phyloP scores from a whole-genome alignment of 257 asterid genomes.

The Cynanchum wilfordii region DNA sequence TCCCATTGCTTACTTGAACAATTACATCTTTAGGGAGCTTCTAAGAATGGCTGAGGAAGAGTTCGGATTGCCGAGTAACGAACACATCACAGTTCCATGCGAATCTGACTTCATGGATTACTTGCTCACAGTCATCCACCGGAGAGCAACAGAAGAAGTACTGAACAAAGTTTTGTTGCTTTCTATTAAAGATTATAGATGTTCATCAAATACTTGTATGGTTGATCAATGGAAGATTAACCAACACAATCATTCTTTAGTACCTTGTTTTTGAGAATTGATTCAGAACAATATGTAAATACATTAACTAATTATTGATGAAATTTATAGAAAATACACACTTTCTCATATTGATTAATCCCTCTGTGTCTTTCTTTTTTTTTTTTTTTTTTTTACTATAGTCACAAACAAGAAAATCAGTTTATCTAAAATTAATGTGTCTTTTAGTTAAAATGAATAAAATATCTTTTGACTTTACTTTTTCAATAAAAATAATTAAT shows the following conservation, averaged over 20 bases:
- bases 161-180: conserved; percentile 7
- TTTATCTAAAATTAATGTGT: too few relatives aligned
- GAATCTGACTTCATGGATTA: conserved; percentile 27
- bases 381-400: too few relatives aligned
- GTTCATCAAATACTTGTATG: background rate
- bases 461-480: too few relatives aligned
- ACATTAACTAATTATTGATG: too few relatives aligned
- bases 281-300: background rate
- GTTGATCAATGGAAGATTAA: background rate
- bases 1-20: conserved; percentile 27
- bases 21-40: conserved; percentile 15
- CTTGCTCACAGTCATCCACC: background rate
- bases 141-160: background rate
- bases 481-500: too few relatives aligned
- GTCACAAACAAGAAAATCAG: too few relatives aligned
- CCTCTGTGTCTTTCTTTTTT: too few relatives aligned
- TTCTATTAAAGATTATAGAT: background rate
- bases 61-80: conserved; percentile 25
- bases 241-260: background rate
- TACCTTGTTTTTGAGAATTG: background rate
- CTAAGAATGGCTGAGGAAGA: conserved; percentile 28
- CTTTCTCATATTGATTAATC: too few relatives aligned
- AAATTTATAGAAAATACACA: too few relatives aligned
- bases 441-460: too few relatives aligned
- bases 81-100: conserved; percentile 27